Evolutionary conservation across 2,329 filamentous ascomycete genomes (phyloP), one percentile per base, ranked within the genome.

Genomic region (Thyridium curvatum): DNA sequence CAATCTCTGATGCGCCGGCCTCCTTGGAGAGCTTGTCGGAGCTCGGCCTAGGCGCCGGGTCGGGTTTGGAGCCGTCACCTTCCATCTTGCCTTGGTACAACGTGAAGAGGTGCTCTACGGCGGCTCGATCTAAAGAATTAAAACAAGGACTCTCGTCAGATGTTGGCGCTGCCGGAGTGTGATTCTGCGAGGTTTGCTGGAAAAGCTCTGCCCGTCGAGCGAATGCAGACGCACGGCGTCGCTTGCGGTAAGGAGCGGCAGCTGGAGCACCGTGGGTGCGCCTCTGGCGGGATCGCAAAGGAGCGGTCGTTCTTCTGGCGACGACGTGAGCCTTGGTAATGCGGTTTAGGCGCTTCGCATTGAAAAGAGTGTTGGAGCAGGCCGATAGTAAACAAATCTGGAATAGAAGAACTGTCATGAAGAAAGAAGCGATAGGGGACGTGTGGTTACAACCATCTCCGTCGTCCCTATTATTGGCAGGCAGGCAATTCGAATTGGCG

Each of bases 321-420:
- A 61, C 59, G 56, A 64, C 60, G 52, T 65, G 54, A 44, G 64
- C 62, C 61, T 61, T 65, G 52, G 61, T 46, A 37, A 55, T 48
- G 48, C 62, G 60, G 43, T 59, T 61, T 47, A 68, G 52, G 46
- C 62, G 62, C 47, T 59, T 54, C 47, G 71, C 64, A 60, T 69
- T 53, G 46, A 68, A 58, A 53, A 71, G 59, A 56, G 62, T 51
- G 57, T 58, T 60, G 50, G 65, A 65, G 52, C 59, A 66, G 51
- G 65, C 62, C 56, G 68, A 64, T 49, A 62, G 55, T 53, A 65
- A 62, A 55, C 69, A 73, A 47, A 70, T 59, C 55, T 62, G 59
- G 42, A 72, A 53, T 44, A 71, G 61, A 52, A 64, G 65, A 51
- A 50, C 48, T 52, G 64, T 69, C 71, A 74, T 74, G 65, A 60